Evolutionary conservation across 148 eudicot genomes (phyloP), one percentile per base, ranked within the genome.

Genomic region (Rhododendron kiyosumense): DNA sequence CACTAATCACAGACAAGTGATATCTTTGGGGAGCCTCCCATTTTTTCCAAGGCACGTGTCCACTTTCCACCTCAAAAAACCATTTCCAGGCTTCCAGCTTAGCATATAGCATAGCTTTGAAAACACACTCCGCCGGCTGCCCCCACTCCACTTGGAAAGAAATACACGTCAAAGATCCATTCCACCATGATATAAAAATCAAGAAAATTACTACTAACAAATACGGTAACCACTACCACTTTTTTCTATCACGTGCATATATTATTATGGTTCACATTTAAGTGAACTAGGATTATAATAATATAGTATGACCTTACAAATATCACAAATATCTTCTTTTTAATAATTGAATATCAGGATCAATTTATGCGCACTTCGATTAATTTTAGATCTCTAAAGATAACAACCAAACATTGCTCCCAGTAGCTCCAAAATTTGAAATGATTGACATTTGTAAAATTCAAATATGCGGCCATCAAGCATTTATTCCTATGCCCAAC

Each of bases 281-380:
- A 41, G 45, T 41, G 43, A 41, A 41, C 43, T 41, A 41, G 43
- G 43, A 41, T 7, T 41, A 41, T 41, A 41, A 38, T 38, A 38
- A 41, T 41, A 41, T 6, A 5, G 45, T 41, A 6, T 41, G 49
- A 8, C 13, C 51, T 48, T 48, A 48, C 13, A 48, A 48, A 48
- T 8, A 8, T 48, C 54, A 2, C 9, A 51, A 51, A 51, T 51
- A 51, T 51, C 54, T 51, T 51, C 7, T 41, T 41, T 41, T 5
- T 41, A 6, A 41, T 6, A 41, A 41, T 41, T 41, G 1, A 41
- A 6, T 5, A 0, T 41, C 0, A 1, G 1, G 45, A 41, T 1
- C 0, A 46, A 7, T 46, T 46, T 46, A 0, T 3, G 0, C 2
- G 0, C 12, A 46, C 0, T 46, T 46, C 3, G 0, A 7, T 2